Percentiles rank a stretch among this genome's conserved stretches.
These are phyloP conservation scores for Blastocrithidia nonstop DNA, from an alignment of 208 protist species.

Conservation along the genomic window DNA sequence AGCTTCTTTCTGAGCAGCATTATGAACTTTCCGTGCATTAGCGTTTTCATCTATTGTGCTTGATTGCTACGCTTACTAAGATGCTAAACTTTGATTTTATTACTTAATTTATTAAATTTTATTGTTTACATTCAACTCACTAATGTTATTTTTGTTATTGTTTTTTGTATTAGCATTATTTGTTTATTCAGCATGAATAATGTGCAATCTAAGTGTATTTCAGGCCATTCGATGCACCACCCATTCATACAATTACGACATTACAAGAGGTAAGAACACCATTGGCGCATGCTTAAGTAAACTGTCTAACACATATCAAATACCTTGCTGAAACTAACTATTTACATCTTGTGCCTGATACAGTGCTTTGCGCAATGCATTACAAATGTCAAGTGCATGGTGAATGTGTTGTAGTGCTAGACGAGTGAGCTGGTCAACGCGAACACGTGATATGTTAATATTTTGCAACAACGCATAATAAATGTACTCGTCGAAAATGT, in stretches of 20 bases:
- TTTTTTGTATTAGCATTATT: constrained; percentile 2
- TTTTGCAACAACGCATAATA: constrained; percentile 33
- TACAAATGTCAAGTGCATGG: constrained; percentile 38
- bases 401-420: constrained; percentile 42
- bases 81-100: too few relatives aligned
- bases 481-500: constrained; percentile 23
- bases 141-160: background rate
- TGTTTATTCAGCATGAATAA: background rate
- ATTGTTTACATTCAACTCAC: too few relatives aligned
- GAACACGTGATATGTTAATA: constrained; percentile 21
- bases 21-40: too few relatives aligned
- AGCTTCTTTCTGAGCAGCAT: too few relatives aligned
- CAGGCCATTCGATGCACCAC: constrained; percentile 58
- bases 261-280: constrained; percentile 53
- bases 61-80: too few relatives aligned
- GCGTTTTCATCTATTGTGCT: too few relatives aligned
- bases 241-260: constrained; percentile 48
- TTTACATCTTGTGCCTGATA: constrained; percentile 22
- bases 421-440: constrained; percentile 34
- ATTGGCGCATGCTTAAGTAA: constrained; percentile 60
- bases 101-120: too few relatives aligned
- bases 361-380: constrained; percentile 43
- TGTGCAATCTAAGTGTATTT: constrained; percentile 10
- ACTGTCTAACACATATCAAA: constrained; percentile 65
- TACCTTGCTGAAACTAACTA: constrained; percentile 19